Base-by-base conservation (phyloP, 441 rosid species). In the Populus trichocarpa region DNA sequence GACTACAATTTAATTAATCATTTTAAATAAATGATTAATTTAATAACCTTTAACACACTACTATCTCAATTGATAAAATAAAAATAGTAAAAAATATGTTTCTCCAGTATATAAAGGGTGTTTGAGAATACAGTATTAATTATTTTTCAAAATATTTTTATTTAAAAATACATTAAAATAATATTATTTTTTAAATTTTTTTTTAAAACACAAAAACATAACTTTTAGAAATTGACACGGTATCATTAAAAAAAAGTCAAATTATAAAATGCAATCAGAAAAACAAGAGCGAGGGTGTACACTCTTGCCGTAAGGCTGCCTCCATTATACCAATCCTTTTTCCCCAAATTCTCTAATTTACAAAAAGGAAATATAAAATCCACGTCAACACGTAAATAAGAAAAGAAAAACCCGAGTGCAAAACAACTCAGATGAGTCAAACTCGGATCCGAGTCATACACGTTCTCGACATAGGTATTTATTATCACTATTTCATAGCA, bases 101-200 rank as follows among this genome's bases (percentile, higher is more conserved):
- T 36, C 0, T 36, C 0, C 3, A 0, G 32, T 30, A 30, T 3
- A 3, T 30, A 30, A 3, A 30, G 0, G 4, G 3, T 30, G 4
- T 3, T 30, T 3, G 32, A 30, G 0, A 3, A 4, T 30, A 30
- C 0, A 3, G 4, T 30, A 30, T 4, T 0, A 0, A 0, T 30
- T 30, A 4, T 30, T 30, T 30, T 30, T 30, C 0, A 30, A 30
- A 30, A 0, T 3, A 30, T 30, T 30, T 30, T 30, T 30, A 3
- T 30, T 30, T 30, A 0, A 0, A 30, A 30, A 30, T 30, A 0
- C 0, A 30, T 30, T 30, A 30, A 30, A 30, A 3, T 30, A 30
- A 30, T 30, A 30, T 26, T 25, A 25, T 28, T 28, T 28, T 28
- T 28, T 3, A 28, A 28, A 28, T 2, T 28, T 30, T 30, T 30